phyloP scores from a whole-genome alignment of 108 stramenopile species.

The Conticribra weissflogii region DNA sequence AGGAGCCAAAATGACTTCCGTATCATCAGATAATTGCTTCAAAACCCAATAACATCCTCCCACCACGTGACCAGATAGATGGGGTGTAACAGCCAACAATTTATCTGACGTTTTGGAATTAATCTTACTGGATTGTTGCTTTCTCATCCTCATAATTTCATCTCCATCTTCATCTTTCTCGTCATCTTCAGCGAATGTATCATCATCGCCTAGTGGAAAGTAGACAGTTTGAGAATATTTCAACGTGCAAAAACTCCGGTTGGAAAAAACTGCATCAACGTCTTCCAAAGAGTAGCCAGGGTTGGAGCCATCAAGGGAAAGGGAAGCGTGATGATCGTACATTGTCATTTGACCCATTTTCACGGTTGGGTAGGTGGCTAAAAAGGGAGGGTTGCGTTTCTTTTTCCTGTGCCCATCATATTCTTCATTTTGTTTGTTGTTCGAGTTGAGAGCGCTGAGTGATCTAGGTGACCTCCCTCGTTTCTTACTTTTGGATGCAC shows the following conservation, averaged over 20 bases:
- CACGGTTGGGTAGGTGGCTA: conserved; percentile 91
- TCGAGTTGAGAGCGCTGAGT: conserved; percentile 2
- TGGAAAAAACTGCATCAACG: conserved; percentile 81
- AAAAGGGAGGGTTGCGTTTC: conserved; percentile 68
- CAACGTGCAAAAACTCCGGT: conserved; percentile 64
- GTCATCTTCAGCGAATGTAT: background rate
- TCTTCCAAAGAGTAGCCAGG: conserved; percentile 87
- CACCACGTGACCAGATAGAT: conserved; percentile 86
- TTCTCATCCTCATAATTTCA: background rate
- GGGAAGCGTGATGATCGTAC: conserved; percentile 89
- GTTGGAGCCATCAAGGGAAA: conserved; percentile 71
- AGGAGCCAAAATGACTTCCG: conserved; percentile 69
- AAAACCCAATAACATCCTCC: conserved; percentile 86
- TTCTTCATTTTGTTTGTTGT: conserved; percentile 3
- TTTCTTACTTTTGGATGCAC: conserved; percentile 19
- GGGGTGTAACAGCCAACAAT: conserved; percentile 71
- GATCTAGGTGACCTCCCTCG: conserved; percentile 48
- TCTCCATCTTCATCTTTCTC: background rate
- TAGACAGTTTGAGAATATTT: conserved; percentile 90
- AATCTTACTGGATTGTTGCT: conserved; percentile 3
- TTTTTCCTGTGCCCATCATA: background rate
- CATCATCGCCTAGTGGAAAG: conserved; percentile 39
- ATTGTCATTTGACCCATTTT: conserved; percentile 98
- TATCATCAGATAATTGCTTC: conserved; percentile 76
- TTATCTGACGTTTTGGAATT: conserved; percentile 7